Percentiles rank a stretch among this genome's conserved stretches.
Conservation (phyloP, 257 asterid species). For the Gynochthodes officinalis region DNA sequence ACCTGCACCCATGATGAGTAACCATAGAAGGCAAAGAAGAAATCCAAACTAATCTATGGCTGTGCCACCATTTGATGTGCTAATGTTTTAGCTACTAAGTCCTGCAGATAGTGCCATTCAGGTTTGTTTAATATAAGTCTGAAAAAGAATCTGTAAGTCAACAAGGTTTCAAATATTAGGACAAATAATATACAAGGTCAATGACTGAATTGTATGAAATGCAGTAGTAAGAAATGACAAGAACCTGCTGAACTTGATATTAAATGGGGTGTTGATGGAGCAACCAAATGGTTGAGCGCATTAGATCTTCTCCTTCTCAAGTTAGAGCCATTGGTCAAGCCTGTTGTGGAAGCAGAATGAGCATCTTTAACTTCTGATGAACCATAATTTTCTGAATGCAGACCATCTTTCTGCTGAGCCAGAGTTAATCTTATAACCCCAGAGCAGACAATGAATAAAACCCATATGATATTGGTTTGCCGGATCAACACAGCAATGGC, state of each 20-base stretch:
- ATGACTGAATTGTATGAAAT: too few relatives aligned
- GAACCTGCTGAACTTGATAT: conserved; percentile 52
- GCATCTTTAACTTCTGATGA: conserved; percentile 38
- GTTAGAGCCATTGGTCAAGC: conserved; percentile 36
- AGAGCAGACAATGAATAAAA: conserved; percentile 73
- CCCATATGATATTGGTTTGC: conserved; percentile 93
- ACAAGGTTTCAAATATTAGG: background rate
- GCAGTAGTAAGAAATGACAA: conserved; percentile 9
- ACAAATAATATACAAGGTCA: background rate
- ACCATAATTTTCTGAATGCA: conserved; percentile 28
- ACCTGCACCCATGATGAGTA: background rate
- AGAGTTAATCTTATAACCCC: conserved; percentile 56
- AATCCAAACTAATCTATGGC: background rate
- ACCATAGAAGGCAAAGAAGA: background rate
- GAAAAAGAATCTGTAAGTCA: background rate
- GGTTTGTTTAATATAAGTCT: too few relatives aligned
- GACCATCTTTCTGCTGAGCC: conserved; percentile 36
- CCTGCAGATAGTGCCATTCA: background rate
- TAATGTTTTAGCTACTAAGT: background rate
- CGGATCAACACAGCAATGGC: conserved; percentile 74
- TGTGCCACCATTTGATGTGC: background rate
- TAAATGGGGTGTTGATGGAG: conserved; percentile 26
- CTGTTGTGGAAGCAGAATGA: conserved; percentile 25
- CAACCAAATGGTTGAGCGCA: conserved; percentile 18
- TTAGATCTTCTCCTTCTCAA: conserved; percentile 67